Percentiles rank a stretch among this genome's conserved stretches.
Evolutionary conservation across 208 protist species (phyloP).

Genomic region (Porcisia deanei): DNA sequence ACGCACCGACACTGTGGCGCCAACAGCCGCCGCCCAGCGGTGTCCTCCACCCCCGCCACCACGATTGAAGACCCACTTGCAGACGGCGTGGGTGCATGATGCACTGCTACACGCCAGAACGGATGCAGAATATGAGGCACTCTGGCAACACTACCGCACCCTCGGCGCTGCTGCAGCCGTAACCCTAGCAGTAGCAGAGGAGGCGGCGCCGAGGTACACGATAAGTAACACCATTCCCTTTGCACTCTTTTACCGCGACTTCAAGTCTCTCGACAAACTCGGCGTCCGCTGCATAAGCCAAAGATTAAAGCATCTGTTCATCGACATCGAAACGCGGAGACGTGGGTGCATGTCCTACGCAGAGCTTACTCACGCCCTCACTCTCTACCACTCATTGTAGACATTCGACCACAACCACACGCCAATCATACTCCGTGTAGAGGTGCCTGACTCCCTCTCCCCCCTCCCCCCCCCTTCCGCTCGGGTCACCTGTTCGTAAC

Average conservation of each 20-base stretch:
- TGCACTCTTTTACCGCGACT: conserved; percentile 47
- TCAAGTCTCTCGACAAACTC: conserved; percentile 57
- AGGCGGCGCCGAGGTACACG: neutral
- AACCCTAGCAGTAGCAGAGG: neutral
- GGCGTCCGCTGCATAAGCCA: conserved; percentile 53
- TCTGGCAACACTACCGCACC: conserved; percentile 62
- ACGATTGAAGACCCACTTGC: conserved; percentile 46
- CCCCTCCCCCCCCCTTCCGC: neutral
- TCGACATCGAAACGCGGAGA: conserved; percentile 33
- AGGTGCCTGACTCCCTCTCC: neutral
- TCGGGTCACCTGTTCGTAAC: neutral
- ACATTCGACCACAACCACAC: neutral
- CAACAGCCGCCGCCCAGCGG: neutral
- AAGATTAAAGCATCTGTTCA: conserved; percentile 45
- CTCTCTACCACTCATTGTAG: conserved; percentile 57
- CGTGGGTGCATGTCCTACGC: conserved; percentile 52
- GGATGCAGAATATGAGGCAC: conserved; percentile 33
- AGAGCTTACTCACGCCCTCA: conserved; percentile 51
- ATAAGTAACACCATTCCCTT: conserved; percentile 28
- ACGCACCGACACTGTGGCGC: neutral
- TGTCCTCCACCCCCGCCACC: conserved; percentile 14
- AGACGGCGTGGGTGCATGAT: conserved; percentile 33
- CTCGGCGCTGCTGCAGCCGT: conserved; percentile 5
- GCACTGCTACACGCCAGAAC: conserved; percentile 42
- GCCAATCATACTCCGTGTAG: neutral